Evolutionary conservation across 148 eudicot species (phyloP), one percentile per base, ranked within the genome.

Genomic region (Rhododendron griersonianum): DNA sequence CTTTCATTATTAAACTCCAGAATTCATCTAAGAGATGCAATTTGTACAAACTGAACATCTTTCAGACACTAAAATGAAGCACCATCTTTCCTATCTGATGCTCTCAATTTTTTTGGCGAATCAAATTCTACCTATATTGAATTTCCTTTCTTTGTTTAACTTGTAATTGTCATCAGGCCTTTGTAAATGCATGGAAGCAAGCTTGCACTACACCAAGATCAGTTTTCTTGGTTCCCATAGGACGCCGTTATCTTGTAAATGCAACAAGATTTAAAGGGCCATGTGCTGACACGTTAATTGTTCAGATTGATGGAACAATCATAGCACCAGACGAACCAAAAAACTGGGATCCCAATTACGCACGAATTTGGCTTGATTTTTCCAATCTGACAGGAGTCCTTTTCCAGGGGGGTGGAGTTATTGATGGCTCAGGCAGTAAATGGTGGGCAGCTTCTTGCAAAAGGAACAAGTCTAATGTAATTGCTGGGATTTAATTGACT

Each of bases 361-460:
- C 96, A 15, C 86, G 96, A 78, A 87, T 50, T 63, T 97, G 98
- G 99, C 92, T 97, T 85, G 87, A 84, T 33, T 97, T 95, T 89
- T 93, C 89, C 89, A 93, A 95, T 87, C 88, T 97, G 61, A 92
- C 86, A 21, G 87, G 91, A 48, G 95, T 89, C 37, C 18, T 53
- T 90, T 97, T 97, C 88, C 96, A 93, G 90, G 99, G 99, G 71
- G 83, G 51, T 63, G 99, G 98, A 57, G 96, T 95, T 63, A 91
- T 97, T 86, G 98, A 97, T 90, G 99, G 99, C 37, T 97, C 98
- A 45, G 99, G 99, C 83, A 93, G 94, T 90, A 95, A 94, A 91
- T 97, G 99, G 99, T 97, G 99, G 99, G 98, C 93, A 47, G 98
- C 98, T 71, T 97, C 99, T 81, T 97, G 99, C 95, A 97, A 97